Base-by-base conservation (phyloP, 2,329 filamentous ascomycete genomes). In the Aspergillus intermedius region DNA sequence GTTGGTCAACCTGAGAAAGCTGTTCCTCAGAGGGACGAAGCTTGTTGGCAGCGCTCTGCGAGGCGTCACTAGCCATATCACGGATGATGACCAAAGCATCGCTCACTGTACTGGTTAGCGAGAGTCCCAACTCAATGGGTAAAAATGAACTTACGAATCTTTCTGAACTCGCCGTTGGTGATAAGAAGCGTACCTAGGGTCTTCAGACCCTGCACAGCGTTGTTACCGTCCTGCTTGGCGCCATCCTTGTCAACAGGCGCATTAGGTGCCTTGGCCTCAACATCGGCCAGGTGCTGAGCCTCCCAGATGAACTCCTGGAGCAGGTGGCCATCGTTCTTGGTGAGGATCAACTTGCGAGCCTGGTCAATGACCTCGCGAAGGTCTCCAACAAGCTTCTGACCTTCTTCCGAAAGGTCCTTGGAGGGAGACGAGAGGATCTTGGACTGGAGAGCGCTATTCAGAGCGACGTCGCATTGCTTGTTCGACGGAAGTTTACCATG, bases 261-360 rank as follows among this genome's bases (percentile, higher is more conserved):
- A 48, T 77, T 76, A 3, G 88, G 87, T 1, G 77, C 70, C 49
- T 73, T 68, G 22, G 88, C 77, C 45, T 79, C 76, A 60, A 77
- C 83, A 49, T 80, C 73, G 46, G 83, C 81, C 53, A 93, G 83
- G 42, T 87, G 79, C 64, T 89, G 83, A 0, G 90, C 91, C 66
- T 95, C 87, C 86, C 88, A 98, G 71, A 97, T 88, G 71, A 98
- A 97, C 62, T 98, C 91, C 66, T 98, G 93, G 17, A 98, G 75
- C 49, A 97, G 74, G 62, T 98, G 90, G 64, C 91, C 93, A 51
- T 95, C 81, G 66, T 98, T 98, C 80, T 97, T 98, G 73, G 86
- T 87, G 22, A 98, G 77, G 7, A 97, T 74, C 10, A 98, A 79
- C 49, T 83, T 73, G 76, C 96, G 94, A 50, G 91, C 86, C 67